Percentiles rank a stretch among this genome's conserved stretches.
These are phyloP conservation scores for Sporothrix protearum DNA, from an alignment of 2,329 filamentous ascomycete genomes.

Conservation along the genomic window DNA sequence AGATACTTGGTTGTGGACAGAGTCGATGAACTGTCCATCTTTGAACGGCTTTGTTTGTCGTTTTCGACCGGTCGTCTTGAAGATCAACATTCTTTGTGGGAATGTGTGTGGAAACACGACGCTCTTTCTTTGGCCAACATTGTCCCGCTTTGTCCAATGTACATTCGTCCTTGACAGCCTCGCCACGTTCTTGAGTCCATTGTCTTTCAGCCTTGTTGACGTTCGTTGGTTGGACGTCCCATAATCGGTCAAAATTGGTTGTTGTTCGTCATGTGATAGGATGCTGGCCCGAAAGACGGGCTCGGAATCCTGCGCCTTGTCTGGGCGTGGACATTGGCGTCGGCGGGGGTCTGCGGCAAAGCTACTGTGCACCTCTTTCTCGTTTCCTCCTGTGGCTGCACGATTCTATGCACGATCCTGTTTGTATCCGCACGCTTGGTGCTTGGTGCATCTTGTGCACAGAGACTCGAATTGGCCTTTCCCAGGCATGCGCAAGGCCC, in stretches of 20 bases:
- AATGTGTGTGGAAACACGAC: background rate
- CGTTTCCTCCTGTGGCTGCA: background rate
- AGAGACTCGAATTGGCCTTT: background rate
- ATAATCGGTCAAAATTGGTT: too few relatives aligned
- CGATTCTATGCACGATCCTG: background rate
- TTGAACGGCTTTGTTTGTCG: too few relatives aligned
- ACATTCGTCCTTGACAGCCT: background rate
- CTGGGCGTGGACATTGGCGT: background rate
- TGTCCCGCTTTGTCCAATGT: background rate
- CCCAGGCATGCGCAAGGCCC: background rate
- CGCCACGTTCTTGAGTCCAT: background rate
- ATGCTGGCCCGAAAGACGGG: background rate
- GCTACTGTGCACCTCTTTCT: too few relatives aligned
- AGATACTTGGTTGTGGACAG: too few relatives aligned
- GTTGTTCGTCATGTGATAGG: background rate
- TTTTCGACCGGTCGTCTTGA: too few relatives aligned
- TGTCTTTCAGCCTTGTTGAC: background rate
- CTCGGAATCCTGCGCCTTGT: background rate
- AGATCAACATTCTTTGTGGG: too few relatives aligned
- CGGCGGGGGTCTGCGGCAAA: background rate
- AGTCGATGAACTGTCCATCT: too few relatives aligned
- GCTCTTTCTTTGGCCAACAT: background rate
- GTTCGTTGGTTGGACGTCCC: background rate
- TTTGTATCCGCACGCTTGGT: background rate
- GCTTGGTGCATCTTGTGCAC: background rate